Percentiles rank a stretch among this genome's conserved stretches.
phyloP scores from a whole-genome alignment of 1,284 basidiomycete genomes.

The Cryptococcus depauperatus region DNA sequence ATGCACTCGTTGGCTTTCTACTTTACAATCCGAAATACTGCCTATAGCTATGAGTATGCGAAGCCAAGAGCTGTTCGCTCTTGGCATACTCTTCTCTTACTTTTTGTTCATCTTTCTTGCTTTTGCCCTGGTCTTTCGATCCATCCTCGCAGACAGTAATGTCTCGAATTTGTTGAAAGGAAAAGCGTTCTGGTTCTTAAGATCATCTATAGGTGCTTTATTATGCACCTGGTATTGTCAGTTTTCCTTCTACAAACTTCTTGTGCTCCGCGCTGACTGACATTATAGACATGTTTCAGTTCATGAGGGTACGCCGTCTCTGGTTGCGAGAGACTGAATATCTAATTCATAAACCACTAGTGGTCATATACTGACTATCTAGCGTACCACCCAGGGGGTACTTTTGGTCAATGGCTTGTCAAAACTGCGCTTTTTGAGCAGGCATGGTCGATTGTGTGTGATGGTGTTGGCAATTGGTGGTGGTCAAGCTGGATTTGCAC shows the following conservation, averaged over 20 bases:
- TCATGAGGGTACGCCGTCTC: constrained; percentile 49
- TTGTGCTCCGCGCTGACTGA: constrained; percentile 1
- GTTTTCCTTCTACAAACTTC: constrained; percentile 25
- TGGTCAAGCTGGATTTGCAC: constrained; percentile 65
- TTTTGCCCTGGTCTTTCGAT: constrained; percentile 44
- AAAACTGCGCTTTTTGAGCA: constrained; percentile 60
- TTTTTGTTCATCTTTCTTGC: constrained; percentile 48
- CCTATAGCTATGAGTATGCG: too few relatives aligned
- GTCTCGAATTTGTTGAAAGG: constrained; percentile 18
- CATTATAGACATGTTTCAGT: constrained; percentile 38
- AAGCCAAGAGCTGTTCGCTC: constrained; percentile 32
- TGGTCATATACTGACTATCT: constrained; percentile 53
- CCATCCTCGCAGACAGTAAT: constrained; percentile 24
- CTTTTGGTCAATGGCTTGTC: constrained; percentile 54
- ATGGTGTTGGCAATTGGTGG: constrained; percentile 57
- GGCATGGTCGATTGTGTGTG: constrained; percentile 52
- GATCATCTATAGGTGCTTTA: constrained; percentile 30
- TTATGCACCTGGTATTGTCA: constrained; percentile 57
- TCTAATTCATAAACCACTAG: constrained; percentile 16
- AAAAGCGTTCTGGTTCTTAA: constrained; percentile 34
- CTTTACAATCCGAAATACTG: too few relatives aligned
- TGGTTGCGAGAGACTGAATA: neutral
- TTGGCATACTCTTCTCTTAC: constrained; percentile 50
- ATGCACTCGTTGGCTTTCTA: too few relatives aligned
- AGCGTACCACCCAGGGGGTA: constrained; percentile 2